Conservation (phyloP, 2,329 filamentous ascomycete species). For the Pseudopyricularia javanii region DNA sequence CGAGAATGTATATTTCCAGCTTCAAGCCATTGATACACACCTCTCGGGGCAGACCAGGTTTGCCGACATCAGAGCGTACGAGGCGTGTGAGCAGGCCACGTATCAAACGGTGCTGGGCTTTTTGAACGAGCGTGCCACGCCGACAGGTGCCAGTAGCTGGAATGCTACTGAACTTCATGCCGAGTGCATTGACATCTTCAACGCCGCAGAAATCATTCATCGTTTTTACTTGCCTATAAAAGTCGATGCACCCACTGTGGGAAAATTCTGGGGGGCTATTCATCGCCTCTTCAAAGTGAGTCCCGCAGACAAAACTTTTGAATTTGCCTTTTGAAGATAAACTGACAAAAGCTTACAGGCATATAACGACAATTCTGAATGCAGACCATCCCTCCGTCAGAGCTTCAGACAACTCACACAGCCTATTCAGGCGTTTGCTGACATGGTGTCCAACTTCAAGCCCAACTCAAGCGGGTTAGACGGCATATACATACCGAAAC, state of each 20-base stretch:
- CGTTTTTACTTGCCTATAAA: conserved; percentile 26
- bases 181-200: conserved; percentile 24
- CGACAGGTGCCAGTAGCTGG: neutral
- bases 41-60: conserved; percentile 4
- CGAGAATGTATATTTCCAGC: neutral
- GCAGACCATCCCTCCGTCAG: conserved; percentile 2
- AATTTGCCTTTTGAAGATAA: too few relatives aligned
- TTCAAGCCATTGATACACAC: conserved; percentile 9
- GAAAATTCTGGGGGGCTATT: conserved; percentile 31
- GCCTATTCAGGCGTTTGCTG: conserved; percentile 20
- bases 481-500: conserved; percentile 19
- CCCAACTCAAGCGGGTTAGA: conserved; percentile 11
- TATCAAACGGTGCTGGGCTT: neutral
- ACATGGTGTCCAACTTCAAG: conserved; percentile 15
- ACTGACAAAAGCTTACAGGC: neutral
- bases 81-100: conserved; percentile 5
- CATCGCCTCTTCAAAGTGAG: neutral
- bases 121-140: neutral
- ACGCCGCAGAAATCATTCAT: conserved; percentile 25
- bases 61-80: conserved; percentile 9
- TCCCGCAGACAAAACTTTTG: too few relatives aligned
- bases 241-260: conserved; percentile 21
- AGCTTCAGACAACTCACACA: conserved; percentile 15
- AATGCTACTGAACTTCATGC: conserved; percentile 8
- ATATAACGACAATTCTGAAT: neutral